phyloP scores from a whole-genome alignment of 2,329 filamentous ascomycete genomes.

The Claviceps capensis region DNA sequence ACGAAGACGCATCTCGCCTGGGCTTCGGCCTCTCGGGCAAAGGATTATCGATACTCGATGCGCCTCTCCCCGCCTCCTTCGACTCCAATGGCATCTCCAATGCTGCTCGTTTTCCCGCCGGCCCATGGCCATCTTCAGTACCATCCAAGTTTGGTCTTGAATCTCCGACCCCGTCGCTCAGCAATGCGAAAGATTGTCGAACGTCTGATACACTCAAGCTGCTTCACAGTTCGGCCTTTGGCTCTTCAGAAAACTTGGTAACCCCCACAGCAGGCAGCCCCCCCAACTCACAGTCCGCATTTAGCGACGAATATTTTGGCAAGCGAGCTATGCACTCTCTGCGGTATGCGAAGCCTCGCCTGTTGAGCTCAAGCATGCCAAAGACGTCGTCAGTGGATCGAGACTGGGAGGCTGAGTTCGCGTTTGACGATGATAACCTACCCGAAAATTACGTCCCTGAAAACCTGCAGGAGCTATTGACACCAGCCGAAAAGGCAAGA shows the following conservation, averaged over 20 bases:
- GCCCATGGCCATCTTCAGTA: slow-evolving; percentile 82
- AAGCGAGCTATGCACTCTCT: slow-evolving; percentile 59
- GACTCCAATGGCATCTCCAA: slow-evolving; percentile 93
- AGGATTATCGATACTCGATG: slow-evolving; percentile 79
- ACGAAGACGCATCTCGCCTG: slow-evolving; percentile 42
- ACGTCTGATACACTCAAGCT: slow-evolving; percentile 51
- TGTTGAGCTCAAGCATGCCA: slow-evolving; percentile 55
- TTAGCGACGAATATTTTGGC: slow-evolving; percentile 49
- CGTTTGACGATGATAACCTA: slow-evolving; percentile 56
- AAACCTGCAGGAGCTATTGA: slow-evolving; percentile 51
- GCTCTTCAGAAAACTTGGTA: slow-evolving; percentile 50
- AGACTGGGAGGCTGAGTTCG: slow-evolving; percentile 55
- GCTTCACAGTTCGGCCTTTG: slow-evolving; percentile 54
- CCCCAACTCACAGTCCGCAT: slow-evolving; percentile 37
- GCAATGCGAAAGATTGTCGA: slow-evolving; percentile 43
- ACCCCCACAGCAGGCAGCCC: slow-evolving; percentile 32
- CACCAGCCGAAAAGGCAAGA: slow-evolving; percentile 52
- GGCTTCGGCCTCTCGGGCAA: slow-evolving; percentile 67
- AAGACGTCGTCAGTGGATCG: slow-evolving; percentile 48
- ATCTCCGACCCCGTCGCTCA: slow-evolving; percentile 64
- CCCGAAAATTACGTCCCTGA: slow-evolving; percentile 56
- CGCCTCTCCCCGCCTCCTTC: slow-evolving; percentile 84
- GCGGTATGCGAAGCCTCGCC: slow-evolving; percentile 51
- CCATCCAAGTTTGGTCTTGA: slow-evolving; percentile 86
- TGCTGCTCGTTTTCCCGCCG: slow-evolving; percentile 63